Percentiles rank a stretch among this genome's conserved stretches.
These are phyloP conservation scores for Coffea eugenioides DNA, from an alignment of 257 asterid species.

Conservation along the genomic window DNA sequence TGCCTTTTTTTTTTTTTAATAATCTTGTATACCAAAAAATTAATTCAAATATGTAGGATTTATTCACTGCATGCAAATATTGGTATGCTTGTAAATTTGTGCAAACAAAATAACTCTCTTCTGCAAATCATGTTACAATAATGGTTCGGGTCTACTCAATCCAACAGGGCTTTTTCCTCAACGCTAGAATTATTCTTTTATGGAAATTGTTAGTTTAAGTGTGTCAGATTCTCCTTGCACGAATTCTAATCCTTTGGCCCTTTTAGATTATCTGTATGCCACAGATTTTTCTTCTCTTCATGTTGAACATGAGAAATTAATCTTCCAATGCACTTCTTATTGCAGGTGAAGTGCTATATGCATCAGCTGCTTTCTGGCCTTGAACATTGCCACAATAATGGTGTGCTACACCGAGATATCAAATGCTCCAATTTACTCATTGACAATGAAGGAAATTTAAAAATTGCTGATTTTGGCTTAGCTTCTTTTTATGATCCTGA, in stretches of 20 bases:
- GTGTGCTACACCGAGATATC: constrained; percentile 89
- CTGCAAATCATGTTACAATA: not conserved
- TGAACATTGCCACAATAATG: constrained; percentile 90
- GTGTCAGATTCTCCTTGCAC: not conserved
- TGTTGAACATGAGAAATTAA: not conserved
- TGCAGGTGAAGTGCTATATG: constrained; percentile 87
- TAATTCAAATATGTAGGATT: not conserved
- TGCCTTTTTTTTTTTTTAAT: not conserved
- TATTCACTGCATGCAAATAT: no score
- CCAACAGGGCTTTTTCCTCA: not conserved
- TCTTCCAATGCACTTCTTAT: constrained; percentile 12
- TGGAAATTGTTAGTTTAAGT: not conserved
- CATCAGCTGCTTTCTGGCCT: constrained; percentile 82
- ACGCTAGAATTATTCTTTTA: not conserved
- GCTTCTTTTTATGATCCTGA: constrained; percentile 73
- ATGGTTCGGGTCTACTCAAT: not conserved
- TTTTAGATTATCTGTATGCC: not conserved
- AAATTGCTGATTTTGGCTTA: constrained; percentile 90
- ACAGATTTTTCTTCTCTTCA: not conserved
- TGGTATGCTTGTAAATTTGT: not conserved
- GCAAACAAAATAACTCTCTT: not conserved
- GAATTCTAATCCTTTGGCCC: not conserved
- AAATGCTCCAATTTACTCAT: constrained; percentile 86
- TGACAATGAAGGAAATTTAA: constrained; percentile 67
- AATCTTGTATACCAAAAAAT: not conserved